Base-by-base conservation (phyloP, 495 filamentous ascomycete species). In the Rhypophila decipiens region DNA sequence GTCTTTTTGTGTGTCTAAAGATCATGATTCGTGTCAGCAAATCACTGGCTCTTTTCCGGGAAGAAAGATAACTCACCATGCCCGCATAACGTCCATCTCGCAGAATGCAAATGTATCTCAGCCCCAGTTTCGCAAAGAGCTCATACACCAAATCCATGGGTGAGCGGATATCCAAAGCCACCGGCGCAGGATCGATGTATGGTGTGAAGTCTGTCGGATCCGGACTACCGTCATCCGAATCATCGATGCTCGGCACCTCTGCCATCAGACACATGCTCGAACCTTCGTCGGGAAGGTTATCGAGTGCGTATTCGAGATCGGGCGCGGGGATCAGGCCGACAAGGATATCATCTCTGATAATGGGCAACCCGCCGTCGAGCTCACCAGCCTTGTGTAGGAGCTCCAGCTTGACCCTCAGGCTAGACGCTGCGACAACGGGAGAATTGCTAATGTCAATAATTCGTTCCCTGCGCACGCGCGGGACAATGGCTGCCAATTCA, bases 61-160 rank as follows among this genome's bases (percentile, higher is more conserved):
- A n/a, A n/a, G n/a, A n/a, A 15, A 38, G 24, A 29, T 34, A 24
- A 57, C 79, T 69, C 63, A 95, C 87, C 71, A 98, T 75, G 45
- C 93, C 93, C 2, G 87, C 87, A 67, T 87, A 97, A 29, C 80
- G 76, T 18, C 93, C 93, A 58, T 95, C 80, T 33, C 72, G 77
- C 20, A 95, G 65, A 17, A 95, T 90, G 66, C 93, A 97, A 36
- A 98, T 82, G 65, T 96, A 97, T 46, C 93, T 74, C 50, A 98
- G 63, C 1, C 93, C 93, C 15, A 98, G 70, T 65, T 98, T 98
- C 36, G 88, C 88, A 68, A 97, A 98, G 56, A 88, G 95, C 61
- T 98, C 91, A 53, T 95, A 96, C 33, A 96, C 93, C 42, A 97
- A 63, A 63, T 98, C 91, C 75, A 98, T 93, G 2, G 93, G 89